These are phyloP conservation scores for Pleurotus citrinopileatus DNA, from an alignment of 768 basidiomycete species.

Conservation along the genomic window DNA sequence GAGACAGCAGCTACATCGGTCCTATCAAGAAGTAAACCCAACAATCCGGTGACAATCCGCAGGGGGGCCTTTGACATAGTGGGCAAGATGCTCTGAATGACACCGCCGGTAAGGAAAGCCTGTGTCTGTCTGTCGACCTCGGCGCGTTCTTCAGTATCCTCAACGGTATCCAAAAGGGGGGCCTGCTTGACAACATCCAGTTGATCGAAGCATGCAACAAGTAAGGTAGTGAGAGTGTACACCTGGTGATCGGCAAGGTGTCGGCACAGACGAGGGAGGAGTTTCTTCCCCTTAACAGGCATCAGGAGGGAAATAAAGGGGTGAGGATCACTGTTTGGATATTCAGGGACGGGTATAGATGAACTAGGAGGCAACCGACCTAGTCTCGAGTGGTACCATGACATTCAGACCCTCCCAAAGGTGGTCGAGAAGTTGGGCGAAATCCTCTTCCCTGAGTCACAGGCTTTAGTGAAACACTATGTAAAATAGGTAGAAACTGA, in stretches of 20 bases:
- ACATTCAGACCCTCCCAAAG: constrained; percentile 84
- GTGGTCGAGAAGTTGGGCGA: constrained; percentile 56
- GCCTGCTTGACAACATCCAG: constrained; percentile 87
- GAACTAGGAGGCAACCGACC: constrained; percentile 41
- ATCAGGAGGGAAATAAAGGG: constrained; percentile 92
- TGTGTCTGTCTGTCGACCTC: constrained; percentile 90
- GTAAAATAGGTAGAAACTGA: background rate
- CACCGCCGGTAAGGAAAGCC: constrained; percentile 71
- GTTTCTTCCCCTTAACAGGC: constrained; percentile 88
- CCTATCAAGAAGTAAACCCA: constrained; percentile 79
- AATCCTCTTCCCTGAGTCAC: constrained; percentile 50
- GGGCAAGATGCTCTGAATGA: constrained; percentile 83
- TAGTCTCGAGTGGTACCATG: constrained; percentile 91
- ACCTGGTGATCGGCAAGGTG: constrained; percentile 77
- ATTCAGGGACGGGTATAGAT: background rate
- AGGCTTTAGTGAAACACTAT: background rate
- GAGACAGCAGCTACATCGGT: constrained; percentile 73
- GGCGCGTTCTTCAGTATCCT: constrained; percentile 57
- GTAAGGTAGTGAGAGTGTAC: constrained; percentile 84
- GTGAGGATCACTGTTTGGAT: constrained; percentile 72
- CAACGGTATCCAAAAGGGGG: constrained; percentile 61
- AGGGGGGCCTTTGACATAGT: constrained; percentile 79
- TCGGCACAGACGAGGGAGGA: constrained; percentile 85
- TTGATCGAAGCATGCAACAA: constrained; percentile 93
- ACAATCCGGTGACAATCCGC: constrained; percentile 79